Base-by-base conservation (phyloP, 305 asterid genomes). In the Caryopteris hybrid region DNA sequence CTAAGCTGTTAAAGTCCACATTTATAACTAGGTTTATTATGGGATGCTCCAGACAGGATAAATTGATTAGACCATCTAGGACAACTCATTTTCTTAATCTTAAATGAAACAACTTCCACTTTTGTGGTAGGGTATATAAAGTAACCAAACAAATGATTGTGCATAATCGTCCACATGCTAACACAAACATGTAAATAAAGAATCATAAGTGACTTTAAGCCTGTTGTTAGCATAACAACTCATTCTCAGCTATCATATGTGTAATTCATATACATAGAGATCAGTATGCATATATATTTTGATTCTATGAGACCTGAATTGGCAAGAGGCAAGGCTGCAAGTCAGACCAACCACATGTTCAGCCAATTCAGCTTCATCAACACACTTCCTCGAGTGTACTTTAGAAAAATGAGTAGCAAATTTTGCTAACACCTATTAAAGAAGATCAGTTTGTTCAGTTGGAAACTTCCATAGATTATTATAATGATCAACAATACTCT, bases 361-460 rank as follows among this genome's bases (percentile, higher is more conserved):
- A 70, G 97, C 97, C 80, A 93, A 74, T 81, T 93, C 99, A 64
- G 96, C 86, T 80, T 93, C 99, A 81, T 93, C 99, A 39, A 79
- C 78, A 54, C 97, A 93, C 61, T 79, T 92, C 80, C 99, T 83
- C 22, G 95, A 84, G 73, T 84, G 97, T 57, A 93, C 96, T 79
- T 76, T 80, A 69, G 63, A 66, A 78, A 78, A 88, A 71, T 82
- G 88, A 81, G 95, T 87, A 70, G 90, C 79, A 64, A 93, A 81
- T 57, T 84, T 84, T 64, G 96, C 79, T 23, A 93, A 60, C 55
- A 74, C 90, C 97, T 93, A 77, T 42, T 69, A 74, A 63, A 62
- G 51, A 72, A 64, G 43, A 68, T 52, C 10, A 53, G 53, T 10
- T 25, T 43, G 54, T 52, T 67, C 72, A 73, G 74, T 77, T 50